phyloP scores from a whole-genome alignment of 2,329 filamentous ascomycete genomes.

The Saccharata proteae region DNA sequence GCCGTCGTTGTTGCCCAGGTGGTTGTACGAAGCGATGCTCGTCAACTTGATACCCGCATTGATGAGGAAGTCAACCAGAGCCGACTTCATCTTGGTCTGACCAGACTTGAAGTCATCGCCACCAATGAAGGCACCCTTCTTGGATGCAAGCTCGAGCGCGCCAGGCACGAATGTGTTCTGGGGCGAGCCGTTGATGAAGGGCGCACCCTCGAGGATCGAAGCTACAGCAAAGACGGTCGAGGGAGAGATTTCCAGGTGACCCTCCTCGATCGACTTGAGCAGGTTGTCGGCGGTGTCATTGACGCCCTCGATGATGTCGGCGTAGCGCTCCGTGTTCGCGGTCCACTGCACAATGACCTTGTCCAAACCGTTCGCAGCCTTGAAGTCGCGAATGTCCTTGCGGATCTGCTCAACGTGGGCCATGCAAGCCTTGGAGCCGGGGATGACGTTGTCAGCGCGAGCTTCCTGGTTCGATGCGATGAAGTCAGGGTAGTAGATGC shows the following conservation, averaged over 20 bases:
- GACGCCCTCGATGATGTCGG: constrained; percentile 74
- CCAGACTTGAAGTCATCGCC: constrained; percentile 99
- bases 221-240: constrained; percentile 95
- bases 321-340: constrained; percentile 95
- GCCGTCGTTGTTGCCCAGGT: constrained; percentile 98
- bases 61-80: constrained; percentile 96
- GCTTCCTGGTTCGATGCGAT: constrained; percentile 98
- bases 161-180: constrained; percentile 99
- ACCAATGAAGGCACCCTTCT: constrained; percentile 80
- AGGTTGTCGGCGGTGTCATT: constrained; percentile 97
- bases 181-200: constrained; percentile 98
- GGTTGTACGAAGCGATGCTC: constrained; percentile 97
- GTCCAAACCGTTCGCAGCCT: constrained; percentile 70
- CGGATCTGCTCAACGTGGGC: constrained; percentile 89
- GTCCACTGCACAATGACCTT: constrained; percentile 98
- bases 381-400: constrained; percentile 89
- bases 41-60: constrained; percentile 97
- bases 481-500: constrained; percentile 98
- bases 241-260: constrained; percentile 84
- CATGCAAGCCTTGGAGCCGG: constrained; percentile 70
- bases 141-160: constrained; percentile 76
- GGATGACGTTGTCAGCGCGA: constrained; percentile 80
- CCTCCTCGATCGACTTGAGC: constrained; percentile 70
- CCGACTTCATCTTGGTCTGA: constrained; percentile 99
- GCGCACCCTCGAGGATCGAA: constrained; percentile 75